Base-by-base conservation (phyloP, 352 stramenopile species). In the Globisporangium abappressorium region DNA sequence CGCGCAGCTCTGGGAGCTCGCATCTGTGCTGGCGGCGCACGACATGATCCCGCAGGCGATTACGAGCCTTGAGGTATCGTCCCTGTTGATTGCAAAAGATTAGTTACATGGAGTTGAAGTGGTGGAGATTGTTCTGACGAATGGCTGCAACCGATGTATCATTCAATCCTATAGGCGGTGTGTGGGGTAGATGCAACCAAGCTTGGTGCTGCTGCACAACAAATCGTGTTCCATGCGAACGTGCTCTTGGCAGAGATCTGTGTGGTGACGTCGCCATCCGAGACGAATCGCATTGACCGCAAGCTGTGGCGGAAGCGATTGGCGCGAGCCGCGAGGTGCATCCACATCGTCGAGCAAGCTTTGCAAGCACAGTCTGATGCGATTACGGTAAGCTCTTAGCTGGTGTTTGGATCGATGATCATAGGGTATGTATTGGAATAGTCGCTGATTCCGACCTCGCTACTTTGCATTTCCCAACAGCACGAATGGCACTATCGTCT, bases 231-330 rank as follows among this genome's bases (percentile, higher is more conserved):
- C 24, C 67, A 75, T 53, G 76, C 74, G 14, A 76, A 87, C 43
- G 60, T 89, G 7, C 54, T 92, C 41, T 60, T 92, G 15, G 84
- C 82, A n/a, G 85, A 92, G 65, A 74, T 83, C 20, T 89, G 80
- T 28, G 75, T 78, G 30, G 66, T 80, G 26, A 66, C 80, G 1
- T 84, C 80, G 54, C 71, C 73, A 30, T 76, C 76, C 49, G 72
- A 73, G 38, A 67, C 49, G 53, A 88, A 86, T 68, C 61, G 73
- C 26, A 71, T 70, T 12, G 59, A 90, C 62, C 73, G 68, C 53
- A 79, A 88, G 68, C 62, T 89, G 34, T 90, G 79, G 80, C 70
- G 66, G 34, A 78, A 77, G 28, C 83, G 83, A 6, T 73, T 90
- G 47, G 68, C 74, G 14, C 74, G 78, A 36, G 85, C 75, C 8